Percentiles rank a stretch among this genome's conserved stretches.
Evolutionary conservation across 192 early-diverging fungal genomes (phyloP).

Genomic region (Coemansia sp.): DNA sequence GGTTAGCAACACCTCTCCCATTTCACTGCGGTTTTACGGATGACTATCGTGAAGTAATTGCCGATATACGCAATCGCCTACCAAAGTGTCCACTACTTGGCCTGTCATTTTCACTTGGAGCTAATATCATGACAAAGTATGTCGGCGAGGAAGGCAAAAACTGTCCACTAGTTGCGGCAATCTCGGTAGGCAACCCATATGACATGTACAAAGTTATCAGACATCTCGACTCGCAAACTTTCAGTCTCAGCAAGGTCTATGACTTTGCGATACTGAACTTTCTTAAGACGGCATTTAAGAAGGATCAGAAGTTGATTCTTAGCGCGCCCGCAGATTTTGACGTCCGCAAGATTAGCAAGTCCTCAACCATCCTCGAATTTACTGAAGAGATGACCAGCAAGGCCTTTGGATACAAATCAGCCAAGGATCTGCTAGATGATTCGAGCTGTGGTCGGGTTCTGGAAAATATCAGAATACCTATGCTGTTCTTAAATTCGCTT

Average conservation of each 20-base stretch:
- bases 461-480: conserved; percentile 71
- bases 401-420: conserved; percentile 76
- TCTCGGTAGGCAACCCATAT: conserved; percentile 84
- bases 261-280: conserved; percentile 58
- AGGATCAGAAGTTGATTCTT: conserved; percentile 46
- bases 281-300: conserved; percentile 50
- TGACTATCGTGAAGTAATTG: conserved; percentile 60
- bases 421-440: conserved; percentile 76
- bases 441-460: conserved; percentile 61
- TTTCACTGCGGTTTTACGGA: conserved; percentile 82
- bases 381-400: conserved; percentile 76
- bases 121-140: conserved; percentile 91
- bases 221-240: conserved; percentile 56
- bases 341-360: conserved; percentile 51
- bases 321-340: conserved; percentile 51
- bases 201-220: conserved; percentile 66
- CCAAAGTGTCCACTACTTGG: conserved; percentile 72
- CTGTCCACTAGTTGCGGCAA: conserved; percentile 71
- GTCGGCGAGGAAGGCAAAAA: conserved; percentile 77
- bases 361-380: conserved; percentile 75
- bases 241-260: conserved; percentile 58
- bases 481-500: conserved; percentile 77
- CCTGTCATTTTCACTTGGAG: conserved; percentile 87
- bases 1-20: conserved; percentile 72
- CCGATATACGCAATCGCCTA: conserved; percentile 45